A percentile compares a stretch with the other conserved stretches of the same genome.
These are phyloP conservation scores for Blastocystis sp. DNA, from an alignment of 352 stramenopile species.

Conservation along the genomic window DNA sequence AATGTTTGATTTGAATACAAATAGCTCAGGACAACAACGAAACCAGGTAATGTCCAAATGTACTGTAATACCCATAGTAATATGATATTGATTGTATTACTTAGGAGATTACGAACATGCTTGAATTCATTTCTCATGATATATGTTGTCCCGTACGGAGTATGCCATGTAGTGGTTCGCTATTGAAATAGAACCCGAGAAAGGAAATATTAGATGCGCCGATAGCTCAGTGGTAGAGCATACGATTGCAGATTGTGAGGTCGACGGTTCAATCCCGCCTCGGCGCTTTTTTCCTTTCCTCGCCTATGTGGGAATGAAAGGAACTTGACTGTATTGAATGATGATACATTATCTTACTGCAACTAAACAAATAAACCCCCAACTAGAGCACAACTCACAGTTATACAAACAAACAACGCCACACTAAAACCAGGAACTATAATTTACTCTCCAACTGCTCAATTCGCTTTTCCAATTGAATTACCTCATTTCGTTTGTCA, in stretches of 20 bases:
- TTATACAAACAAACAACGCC: neutral
- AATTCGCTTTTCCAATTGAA: conserved; percentile 15
- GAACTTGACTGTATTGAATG: no score
- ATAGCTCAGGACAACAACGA: conserved; percentile 65
- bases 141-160: neutral
- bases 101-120: conserved; percentile 61
- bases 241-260: conserved; percentile 57
- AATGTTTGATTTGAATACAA: conserved; percentile 58
- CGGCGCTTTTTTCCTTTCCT: conserved; percentile 48
- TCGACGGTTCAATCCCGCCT: conserved; percentile 52
- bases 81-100: conserved; percentile 62
- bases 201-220: neutral
- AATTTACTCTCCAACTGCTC: conserved; percentile 26
- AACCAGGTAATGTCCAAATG: conserved; percentile 56
- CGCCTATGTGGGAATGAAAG: no score
- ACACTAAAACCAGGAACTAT: neutral
- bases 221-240: conserved; percentile 55
- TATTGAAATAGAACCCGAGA: neutral
- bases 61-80: conserved; percentile 65
- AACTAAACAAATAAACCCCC: no score
- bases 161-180: neutral
- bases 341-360: no score
- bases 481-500: neutral
- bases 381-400: no score
- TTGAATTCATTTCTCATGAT: conserved; percentile 51